Percentiles rank a stretch among this genome's conserved stretches.
Conservation (phyloP, 2,329 filamentous ascomycete genomes). For the Aspergillus nomiae region DNA sequence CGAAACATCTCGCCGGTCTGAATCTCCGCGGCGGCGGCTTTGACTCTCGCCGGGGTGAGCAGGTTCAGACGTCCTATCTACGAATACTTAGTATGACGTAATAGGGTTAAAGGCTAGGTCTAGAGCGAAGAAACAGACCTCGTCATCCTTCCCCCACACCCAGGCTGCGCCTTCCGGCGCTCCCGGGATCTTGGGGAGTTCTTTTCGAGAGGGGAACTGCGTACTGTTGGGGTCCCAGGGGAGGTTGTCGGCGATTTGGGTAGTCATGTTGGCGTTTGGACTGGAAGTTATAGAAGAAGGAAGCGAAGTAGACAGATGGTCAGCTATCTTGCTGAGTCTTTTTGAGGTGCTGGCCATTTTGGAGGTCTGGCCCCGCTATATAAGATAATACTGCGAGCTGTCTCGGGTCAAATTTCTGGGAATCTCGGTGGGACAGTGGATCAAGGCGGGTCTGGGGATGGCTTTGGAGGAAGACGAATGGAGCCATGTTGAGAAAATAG, state of each 20-base stretch:
- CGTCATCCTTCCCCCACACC: constrained; percentile 62
- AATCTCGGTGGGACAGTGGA: background rate
- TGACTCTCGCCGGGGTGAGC: constrained; percentile 57
- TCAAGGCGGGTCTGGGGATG: background rate
- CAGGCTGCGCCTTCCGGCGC: constrained; percentile 60
- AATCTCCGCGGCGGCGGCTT: constrained; percentile 56
- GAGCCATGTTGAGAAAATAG: background rate
- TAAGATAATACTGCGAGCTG: background rate
- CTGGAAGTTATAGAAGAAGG: background rate
- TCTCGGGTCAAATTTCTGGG: background rate
- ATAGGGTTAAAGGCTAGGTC: background rate
- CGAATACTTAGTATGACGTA: background rate
- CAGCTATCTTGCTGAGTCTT: constrained; percentile 5
- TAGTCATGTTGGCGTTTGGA: constrained; percentile 7
- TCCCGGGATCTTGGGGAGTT: constrained; percentile 54
- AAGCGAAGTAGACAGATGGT: background rate
- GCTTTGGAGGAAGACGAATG: background rate
- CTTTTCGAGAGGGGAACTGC: constrained; percentile 55
- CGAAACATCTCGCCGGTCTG: constrained; percentile 58
- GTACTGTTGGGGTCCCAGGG: constrained; percentile 58
- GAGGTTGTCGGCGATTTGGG: constrained; percentile 36
- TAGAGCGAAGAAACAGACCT: constrained; percentile 32
- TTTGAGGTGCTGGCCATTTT: constrained; percentile 2
- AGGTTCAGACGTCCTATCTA: constrained; percentile 54
- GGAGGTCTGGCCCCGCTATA: background rate